These are phyloP conservation scores for Saccharomyces hybrid DNA, from an alignment of 1,139 yeast genomes.

Conservation along the genomic window DNA sequence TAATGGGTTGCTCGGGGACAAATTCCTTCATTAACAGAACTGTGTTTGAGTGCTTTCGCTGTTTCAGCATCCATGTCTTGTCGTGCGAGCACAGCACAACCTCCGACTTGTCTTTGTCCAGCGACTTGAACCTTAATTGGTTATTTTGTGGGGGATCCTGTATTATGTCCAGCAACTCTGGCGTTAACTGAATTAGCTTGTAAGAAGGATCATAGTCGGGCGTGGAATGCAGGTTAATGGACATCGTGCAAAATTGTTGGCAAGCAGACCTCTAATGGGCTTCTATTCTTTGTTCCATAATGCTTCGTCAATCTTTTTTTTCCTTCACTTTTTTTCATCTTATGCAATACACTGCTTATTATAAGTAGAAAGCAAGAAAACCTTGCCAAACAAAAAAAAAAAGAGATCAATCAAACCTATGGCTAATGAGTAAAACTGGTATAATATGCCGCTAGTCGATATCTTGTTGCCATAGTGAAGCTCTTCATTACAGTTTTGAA, in stretches of 20 bases:
- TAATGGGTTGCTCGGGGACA: slow-evolving; percentile 14
- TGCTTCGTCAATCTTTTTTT: not conserved
- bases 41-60: slow-evolving; percentile 82
- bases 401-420: not conserved
- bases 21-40: slow-evolving; percentile 44
- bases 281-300: not conserved
- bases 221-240: slow-evolving; percentile 19
- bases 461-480: not conserved
- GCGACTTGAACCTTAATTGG: slow-evolving; percentile 42
- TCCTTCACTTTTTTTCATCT: not conserved
- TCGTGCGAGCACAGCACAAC: slow-evolving; percentile 56
- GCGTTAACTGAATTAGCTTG: slow-evolving; percentile 54
- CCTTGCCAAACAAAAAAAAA: not conserved
- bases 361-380: not conserved
- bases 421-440: not conserved
- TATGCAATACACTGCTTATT: not conserved
- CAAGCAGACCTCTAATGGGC: not conserved
- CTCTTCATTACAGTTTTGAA: not conserved
- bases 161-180: slow-evolving; percentile 44
- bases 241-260: slow-evolving; percentile 2
- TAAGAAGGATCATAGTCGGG: slow-evolving; percentile 35
- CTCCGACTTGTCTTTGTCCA: slow-evolving; percentile 34
- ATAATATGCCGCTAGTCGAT: not conserved
- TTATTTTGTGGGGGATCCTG: slow-evolving; percentile 29
- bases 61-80: slow-evolving; percentile 60